Conservation (phyloP, 2,329 filamentous ascomycete species). For the Colletotrichum navitas region DNA sequence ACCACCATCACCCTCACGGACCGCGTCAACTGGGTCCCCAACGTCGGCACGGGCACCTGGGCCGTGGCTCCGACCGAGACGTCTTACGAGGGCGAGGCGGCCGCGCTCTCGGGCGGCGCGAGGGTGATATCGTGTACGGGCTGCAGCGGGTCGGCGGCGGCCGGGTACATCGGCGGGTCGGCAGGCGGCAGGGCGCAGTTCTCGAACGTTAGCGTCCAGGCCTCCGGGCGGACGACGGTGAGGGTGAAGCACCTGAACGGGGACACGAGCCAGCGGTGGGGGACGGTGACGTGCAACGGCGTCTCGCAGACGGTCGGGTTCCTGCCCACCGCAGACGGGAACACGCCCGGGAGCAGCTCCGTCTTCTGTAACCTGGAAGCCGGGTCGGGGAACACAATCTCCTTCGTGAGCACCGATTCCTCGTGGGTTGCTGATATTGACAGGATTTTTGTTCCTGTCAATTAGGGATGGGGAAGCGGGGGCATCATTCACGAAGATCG, state of each 20-base stretch:
- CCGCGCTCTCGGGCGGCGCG: conserved; percentile 60
- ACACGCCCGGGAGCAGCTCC: conserved; percentile 57
- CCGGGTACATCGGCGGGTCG: conserved; percentile 68
- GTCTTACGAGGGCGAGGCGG: conserved; percentile 65
- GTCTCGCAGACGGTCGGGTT: conserved; percentile 65
- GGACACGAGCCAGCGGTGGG: conserved; percentile 65
- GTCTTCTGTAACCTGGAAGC: conserved; percentile 62
- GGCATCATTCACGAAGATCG: background rate
- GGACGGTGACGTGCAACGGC: conserved; percentile 69
- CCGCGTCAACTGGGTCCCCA: conserved; percentile 66
- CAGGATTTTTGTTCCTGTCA: conserved; percentile 63
- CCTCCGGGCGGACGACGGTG: conserved; percentile 62
- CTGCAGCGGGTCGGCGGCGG: conserved; percentile 63
- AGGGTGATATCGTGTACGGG: conserved; percentile 60
- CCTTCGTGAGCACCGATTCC: conserved; percentile 55
- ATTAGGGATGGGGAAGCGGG: background rate
- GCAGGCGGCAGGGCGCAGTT: conserved; percentile 63
- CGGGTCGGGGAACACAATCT: conserved; percentile 62
- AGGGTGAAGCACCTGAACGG: conserved; percentile 69
- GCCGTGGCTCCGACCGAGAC: conserved; percentile 59
- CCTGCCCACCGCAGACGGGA: conserved; percentile 60
- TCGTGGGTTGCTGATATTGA: conserved; percentile 66
- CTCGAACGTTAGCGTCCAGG: conserved; percentile 56
- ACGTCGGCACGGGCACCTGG: conserved; percentile 59
- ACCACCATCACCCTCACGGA: conserved; percentile 64